phyloP scores from a whole-genome alignment of 169 alveolate genomes.

The Ichthyophthirius multifiliis region DNA sequence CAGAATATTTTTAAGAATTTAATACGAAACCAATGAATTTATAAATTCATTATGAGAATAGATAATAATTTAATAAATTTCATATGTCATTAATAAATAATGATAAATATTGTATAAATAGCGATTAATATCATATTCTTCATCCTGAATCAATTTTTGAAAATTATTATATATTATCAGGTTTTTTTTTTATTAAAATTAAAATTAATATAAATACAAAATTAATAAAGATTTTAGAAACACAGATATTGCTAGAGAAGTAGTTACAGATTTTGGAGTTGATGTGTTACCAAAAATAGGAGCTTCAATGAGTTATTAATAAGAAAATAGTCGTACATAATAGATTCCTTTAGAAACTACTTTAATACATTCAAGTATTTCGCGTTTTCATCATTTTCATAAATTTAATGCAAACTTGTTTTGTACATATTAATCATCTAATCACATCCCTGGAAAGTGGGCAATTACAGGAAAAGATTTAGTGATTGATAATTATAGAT shows the following conservation, averaged over 20 bases:
- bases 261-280: background rate
- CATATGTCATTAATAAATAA: background rate
- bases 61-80: background rate
- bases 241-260: background rate
- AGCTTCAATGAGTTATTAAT: background rate
- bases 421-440: background rate
- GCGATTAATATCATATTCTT: background rate
- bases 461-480: constrained; percentile 18
- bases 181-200: background rate
- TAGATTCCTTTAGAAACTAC: background rate
- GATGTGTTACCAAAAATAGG: background rate
- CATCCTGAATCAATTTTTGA: constrained; percentile 15
- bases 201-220: background rate
- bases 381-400: background rate
- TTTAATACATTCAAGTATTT: constrained; percentile 7
- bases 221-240: background rate
- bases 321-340: background rate
- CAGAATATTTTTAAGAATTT: background rate
- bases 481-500: constrained; percentile 11
- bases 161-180: constrained; percentile 15
- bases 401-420: background rate
- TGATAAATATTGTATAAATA: background rate
- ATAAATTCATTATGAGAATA: background rate
- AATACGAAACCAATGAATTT: background rate
- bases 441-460: constrained; percentile 13